A percentile compares a stretch with the other conserved stretches of the same genome.
Evolutionary conservation across 2,329 filamentous ascomycete genomes (phyloP).

Genomic region (Emergomyces orientalis): DNA sequence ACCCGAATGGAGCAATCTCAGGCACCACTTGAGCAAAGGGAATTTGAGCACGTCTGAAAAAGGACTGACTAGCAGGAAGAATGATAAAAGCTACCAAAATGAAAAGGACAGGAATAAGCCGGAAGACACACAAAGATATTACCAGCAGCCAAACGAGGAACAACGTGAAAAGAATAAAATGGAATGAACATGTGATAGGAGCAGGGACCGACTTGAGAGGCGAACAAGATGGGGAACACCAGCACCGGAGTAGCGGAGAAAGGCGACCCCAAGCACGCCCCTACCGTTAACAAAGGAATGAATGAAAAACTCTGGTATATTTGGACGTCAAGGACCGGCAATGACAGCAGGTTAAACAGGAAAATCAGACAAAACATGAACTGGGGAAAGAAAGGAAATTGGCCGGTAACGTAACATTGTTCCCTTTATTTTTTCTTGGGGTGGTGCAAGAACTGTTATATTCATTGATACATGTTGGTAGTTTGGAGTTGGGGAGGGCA

Average conservation of each 20-base stretch:
- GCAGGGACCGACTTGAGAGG: neutral
- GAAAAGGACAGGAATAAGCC: neutral
- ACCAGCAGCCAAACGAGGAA: neutral
- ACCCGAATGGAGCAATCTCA: neutral
- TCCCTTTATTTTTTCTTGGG: neutral
- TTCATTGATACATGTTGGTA: neutral
- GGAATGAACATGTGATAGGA: neutral
- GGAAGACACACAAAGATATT: neutral
- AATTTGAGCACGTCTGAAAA: neutral
- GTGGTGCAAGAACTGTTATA: neutral
- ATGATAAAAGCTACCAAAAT: neutral
- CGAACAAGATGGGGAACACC: neutral
- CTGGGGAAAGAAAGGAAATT: neutral
- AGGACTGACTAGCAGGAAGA: neutral
- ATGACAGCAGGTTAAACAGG: neutral
- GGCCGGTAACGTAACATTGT: neutral
- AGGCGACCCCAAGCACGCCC: neutral
- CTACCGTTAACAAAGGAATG: conserved; percentile 4
- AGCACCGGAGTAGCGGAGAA: neutral
- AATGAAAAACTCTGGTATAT: neutral
- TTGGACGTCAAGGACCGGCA: neutral
- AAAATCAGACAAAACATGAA: neutral
- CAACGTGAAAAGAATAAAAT: neutral
- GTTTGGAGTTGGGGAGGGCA: neutral
- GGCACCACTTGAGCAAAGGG: neutral